Base-by-base conservation (phyloP, 2,329 filamentous ascomycete species). In the Cladosporium sphaerospermum region DNA sequence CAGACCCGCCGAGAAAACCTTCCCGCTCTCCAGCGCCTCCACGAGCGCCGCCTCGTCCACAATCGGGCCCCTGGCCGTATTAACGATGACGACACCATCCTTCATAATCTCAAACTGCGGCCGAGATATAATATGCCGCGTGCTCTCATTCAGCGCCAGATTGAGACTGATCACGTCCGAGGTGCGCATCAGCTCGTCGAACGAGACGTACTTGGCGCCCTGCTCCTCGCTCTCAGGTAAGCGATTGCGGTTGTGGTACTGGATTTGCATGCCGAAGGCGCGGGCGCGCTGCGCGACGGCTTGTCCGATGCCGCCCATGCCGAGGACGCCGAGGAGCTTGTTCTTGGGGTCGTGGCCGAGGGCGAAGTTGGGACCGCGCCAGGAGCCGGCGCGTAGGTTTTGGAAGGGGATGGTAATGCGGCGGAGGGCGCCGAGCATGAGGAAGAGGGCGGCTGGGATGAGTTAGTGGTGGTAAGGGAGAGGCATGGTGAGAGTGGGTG, bases 281-380 rank as follows among this genome's bases (percentile, higher is more conserved):
- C 72, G 72, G 3, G 77, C 78, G 40, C 77, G 72, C 18, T 66
- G 64, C 19, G 72, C 73, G 9, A 76, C 71, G 6, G 76, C 75
- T 11, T 73, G 69, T 2, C 80, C 80, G 44, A 83, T 83, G 9
- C 79, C 78, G 23, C 80, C 80, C 78, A 82, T 81, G 9, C 80
- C 80, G 1, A 83, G 66, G 53, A 83, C 79, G 4, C 79, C 80
- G 61, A 80, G 71, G 1, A 68, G 68, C 61, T 79, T 78, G 54
- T 75, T 73, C 59, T 75, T 74, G 2, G 77, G 77, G 52, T 80
- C 77, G 59, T 77, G 76, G 11, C 77, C 78, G 34, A 80, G 72
- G 1, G 65, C 66, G 41, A 75, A 71, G 36, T 67, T 61, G 14
- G 69, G 67, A 37, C 75, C 75, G 37, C 74, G 68, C 48, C 48